Evolutionary conservation across 2,329 filamentous ascomycete species (phyloP), one percentile per base, ranked within the genome.

Genomic region (Verticillium zaregamsianum): DNA sequence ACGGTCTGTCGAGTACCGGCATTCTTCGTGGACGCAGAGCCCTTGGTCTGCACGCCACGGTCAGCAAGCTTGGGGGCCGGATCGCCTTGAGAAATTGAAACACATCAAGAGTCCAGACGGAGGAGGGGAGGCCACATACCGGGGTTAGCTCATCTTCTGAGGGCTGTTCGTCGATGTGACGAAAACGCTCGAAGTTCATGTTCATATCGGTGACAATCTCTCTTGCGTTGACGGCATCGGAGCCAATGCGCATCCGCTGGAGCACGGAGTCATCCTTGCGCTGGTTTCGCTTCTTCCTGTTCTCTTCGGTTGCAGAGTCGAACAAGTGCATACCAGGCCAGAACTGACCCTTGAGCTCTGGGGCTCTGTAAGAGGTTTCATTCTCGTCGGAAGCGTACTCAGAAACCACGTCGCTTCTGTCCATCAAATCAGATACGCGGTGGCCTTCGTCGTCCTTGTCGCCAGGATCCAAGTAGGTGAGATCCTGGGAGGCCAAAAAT

Each of bases 311-410:
- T 5, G 91, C 91, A 59, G 91, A 87, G 73, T 94, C 91, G 71
- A 93, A 93, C n/a, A 92, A 82, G 59, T 86, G 84, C 90, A 93
- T 93, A 20, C 91, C 91, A 3, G 89, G 88, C 82, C 88, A 92
- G 56, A 86, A 79, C n/a, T 88, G 78, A 2, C 90, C 90, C 72
- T 93, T 93, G 59, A 93, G 80, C 54, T 55, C 31, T 4, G 45
- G 45, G 23, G 23, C 45, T 20, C 45, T 52, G 45, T 11, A 20
- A 5, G 8, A 11, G 20, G 8, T 25, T 9, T 52, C 45, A 52
- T 52, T 20, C 8, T 52, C 20, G 45, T 52, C 45, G 9, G 45
- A 52, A 14, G 45, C 45, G 11, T 28, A 52, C 45, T 52, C 45
- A 12, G 45, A 52, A 25, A 52, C 20, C 45, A 52, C 23, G 5